Conservation (phyloP, 1,139 yeast species). For the Taphrina betulina region DNA sequence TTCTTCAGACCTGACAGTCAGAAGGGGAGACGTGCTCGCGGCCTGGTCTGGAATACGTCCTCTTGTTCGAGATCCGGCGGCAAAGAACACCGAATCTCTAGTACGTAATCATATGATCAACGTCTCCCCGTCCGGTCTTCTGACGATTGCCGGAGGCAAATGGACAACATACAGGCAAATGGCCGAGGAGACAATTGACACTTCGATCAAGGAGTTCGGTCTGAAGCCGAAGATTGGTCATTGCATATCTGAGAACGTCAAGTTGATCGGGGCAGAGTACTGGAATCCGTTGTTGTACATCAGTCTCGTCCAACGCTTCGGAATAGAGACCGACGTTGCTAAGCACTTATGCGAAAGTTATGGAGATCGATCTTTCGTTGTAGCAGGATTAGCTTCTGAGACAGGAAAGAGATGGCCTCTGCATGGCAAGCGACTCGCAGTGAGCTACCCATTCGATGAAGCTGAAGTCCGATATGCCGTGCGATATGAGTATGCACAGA, state of each 20-base stretch:
- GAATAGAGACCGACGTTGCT: conserved; percentile 72
- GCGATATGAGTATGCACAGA: conserved; percentile 79
- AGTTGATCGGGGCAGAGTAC: conserved; percentile 72
- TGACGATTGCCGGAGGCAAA: conserved; percentile 94
- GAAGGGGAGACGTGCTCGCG: conserved; percentile 84
- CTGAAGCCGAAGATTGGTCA: conserved; percentile 47
- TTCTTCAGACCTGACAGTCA: conserved; percentile 70
- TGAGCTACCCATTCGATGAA: conserved; percentile 85
- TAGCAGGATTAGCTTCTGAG: conserved; percentile 57
- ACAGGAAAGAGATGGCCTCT: conserved; percentile 41
- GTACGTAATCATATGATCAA: conserved; percentile 87
- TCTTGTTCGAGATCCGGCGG: conserved; percentile 81
- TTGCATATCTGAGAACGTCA: conserved; percentile 43
- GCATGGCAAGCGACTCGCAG: conserved; percentile 46
- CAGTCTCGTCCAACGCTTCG: conserved; percentile 75
- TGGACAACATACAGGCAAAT: conserved; percentile 98
- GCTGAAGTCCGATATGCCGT: conserved; percentile 86
- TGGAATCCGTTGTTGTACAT: conserved; percentile 69
- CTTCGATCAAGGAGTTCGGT: conserved; percentile 57
- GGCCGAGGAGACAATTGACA: conserved; percentile 92
- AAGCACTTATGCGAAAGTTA: conserved; percentile 80
- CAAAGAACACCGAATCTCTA: conserved; percentile 66
- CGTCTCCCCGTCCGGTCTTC: conserved; percentile 67
- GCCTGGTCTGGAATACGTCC: conserved; percentile 99
- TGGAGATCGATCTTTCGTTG: conserved; percentile 75